Conservation (phyloP, 345 rosid genomes). For the Acer saccharum region DNA sequence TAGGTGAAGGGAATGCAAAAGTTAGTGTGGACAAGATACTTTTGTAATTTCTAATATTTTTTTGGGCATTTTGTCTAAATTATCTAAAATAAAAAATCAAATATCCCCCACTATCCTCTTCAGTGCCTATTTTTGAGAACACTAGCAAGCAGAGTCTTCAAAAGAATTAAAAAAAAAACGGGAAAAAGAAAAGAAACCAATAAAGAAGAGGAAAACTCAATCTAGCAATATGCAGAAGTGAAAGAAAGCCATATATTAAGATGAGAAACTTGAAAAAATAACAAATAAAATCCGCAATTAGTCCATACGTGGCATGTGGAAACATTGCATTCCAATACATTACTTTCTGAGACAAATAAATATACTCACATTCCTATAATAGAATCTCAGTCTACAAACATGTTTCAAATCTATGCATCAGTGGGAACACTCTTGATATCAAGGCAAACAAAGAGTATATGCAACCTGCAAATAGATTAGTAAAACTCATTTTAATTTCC, state of each 20-base stretch:
- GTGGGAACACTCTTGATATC: constrained; percentile 7
- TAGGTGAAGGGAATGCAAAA: no score
- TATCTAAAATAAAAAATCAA: not conserved
- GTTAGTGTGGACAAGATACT: not conserved
- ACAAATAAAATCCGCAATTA: not conserved
- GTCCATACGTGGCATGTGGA: not conserved
- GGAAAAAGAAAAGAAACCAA: not conserved
- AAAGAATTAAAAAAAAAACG: no score
- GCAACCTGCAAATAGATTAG: constrained; percentile 2
- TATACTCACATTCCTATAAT: not conserved
- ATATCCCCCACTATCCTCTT: not conserved
- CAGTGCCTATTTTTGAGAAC: not conserved
- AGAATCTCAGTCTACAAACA: constrained; percentile 5
- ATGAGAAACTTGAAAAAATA: not conserved
- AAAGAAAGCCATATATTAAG: not conserved
- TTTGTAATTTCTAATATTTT: not conserved
- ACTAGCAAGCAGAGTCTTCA: not conserved
- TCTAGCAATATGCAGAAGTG: not conserved
- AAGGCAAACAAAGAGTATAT: not conserved
- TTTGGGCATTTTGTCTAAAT: not conserved
- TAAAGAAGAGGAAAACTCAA: not conserved
- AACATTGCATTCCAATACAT: not conserved
- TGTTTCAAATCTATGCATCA: not conserved
- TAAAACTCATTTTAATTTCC: not conserved
- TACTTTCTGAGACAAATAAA: not conserved